Percentiles rank a stretch among this genome's conserved stretches.
Conservation (phyloP, 805 yeast genomes). For the Candida anglica region DNA sequence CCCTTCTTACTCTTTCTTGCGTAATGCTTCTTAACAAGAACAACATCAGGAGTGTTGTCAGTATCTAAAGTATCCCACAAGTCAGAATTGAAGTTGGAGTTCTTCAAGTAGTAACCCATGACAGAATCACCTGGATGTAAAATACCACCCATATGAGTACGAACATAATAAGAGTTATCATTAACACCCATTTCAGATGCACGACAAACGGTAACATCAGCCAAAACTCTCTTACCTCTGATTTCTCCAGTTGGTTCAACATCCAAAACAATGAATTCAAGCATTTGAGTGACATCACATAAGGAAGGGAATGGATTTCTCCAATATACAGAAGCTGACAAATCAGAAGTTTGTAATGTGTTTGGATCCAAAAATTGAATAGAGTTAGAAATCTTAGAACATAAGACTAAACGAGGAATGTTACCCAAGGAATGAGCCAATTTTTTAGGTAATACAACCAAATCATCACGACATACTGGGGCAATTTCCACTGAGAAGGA, state of each 20-base stretch:
- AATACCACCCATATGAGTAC: conserved; percentile 91
- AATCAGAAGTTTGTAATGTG: conserved; percentile 73
- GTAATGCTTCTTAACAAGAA: conserved; percentile 85
- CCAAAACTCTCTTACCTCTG: conserved; percentile 74
- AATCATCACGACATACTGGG: conserved; percentile 95
- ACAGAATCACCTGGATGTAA: conserved; percentile 96
- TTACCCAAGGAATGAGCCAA: conserved; percentile 81
- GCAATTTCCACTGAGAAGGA: conserved; percentile 90
- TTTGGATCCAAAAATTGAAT: conserved; percentile 84
- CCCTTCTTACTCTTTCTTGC: conserved; percentile 71
- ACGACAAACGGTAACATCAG: conserved; percentile 90
- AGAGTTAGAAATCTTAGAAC: conserved; percentile 79
- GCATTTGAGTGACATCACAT: conserved; percentile 68
- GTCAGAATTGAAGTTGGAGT: conserved; percentile 85
- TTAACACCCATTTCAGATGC: conserved; percentile 83
- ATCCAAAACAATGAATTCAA: conserved; percentile 86
- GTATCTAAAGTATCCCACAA: conserved; percentile 68
- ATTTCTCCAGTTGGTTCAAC: conserved; percentile 87
- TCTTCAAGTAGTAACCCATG: conserved; percentile 82
- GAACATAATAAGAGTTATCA: conserved; percentile 75
- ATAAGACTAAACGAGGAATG: conserved; percentile 75
- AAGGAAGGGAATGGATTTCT: conserved; percentile 75
- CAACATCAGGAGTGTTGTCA: conserved; percentile 75
- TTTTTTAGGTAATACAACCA: conserved; percentile 86
- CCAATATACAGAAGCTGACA: conserved; percentile 73